Evolutionary conservation across 768 basidiomycete species (phyloP), one percentile per base, ranked within the genome.

Genomic region (Mycena indigotica): DNA sequence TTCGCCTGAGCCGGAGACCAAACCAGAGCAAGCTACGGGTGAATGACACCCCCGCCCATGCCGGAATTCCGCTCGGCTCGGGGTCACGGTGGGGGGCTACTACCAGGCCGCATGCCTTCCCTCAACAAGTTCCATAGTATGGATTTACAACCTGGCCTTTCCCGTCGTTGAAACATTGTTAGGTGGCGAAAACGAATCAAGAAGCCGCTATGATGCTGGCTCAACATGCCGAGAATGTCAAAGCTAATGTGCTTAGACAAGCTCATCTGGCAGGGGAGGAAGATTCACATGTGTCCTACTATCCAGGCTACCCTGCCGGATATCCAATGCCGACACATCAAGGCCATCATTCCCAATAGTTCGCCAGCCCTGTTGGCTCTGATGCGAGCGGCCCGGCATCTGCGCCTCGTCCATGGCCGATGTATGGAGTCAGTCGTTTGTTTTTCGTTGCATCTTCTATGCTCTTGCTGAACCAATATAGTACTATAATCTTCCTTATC

Each of bases 201-300:
- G n/a, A n/a, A n/a, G n/a, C n/a, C n/a, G n/a, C n/a, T n/a, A n/a
- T n/a, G n/a, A n/a, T n/a, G n/a, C n/a, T n/a, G n/a, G n/a, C n/a
- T n/a, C n/a, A n/a, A n/a, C n/a, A n/a, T n/a, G n/a, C n/a, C n/a
- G n/a, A n/a, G n/a, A n/a, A n/a, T n/a, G n/a, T n/a, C n/a, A n/a
- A n/a, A n/a, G n/a, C n/a, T n/a, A n/a, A n/a, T n/a, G n/a, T n/a
- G n/a, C n/a, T n/a, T n/a, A n/a, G n/a, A n/a, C n/a, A n/a, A n/a
- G n/a, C n/a, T n/a, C n/a, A n/a, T n/a, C n/a, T n/a, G n/a, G n/a
- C n/a, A n/a, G n/a, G n/a, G n/a, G n/a, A n/a, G n/a, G n/a, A n/a
- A n/a, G n/a, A n/a, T n/a, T n/a, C n/a, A n/a, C n/a, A 82, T 61
- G n/a, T 84, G 57, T 79, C 82, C 26, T 84, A 80, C 57, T 71